Percentiles rank a stretch among this genome's conserved stretches.
phyloP scores from a whole-genome alignment of 75 land plant species.

The Selaginella tamariscina region DNA sequence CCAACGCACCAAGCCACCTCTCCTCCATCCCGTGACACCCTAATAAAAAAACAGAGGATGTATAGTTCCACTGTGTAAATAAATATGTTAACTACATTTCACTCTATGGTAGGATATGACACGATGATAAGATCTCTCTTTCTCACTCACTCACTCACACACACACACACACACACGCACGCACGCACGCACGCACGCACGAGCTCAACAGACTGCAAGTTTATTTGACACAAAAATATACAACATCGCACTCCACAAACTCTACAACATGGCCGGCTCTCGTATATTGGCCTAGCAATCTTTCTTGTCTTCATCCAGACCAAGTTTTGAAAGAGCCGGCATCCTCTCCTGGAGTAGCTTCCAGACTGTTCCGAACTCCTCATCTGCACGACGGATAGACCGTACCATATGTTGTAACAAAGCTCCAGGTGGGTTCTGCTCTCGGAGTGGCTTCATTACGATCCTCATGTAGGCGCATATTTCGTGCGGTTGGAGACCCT shows the following conservation, averaged over 20 bases:
- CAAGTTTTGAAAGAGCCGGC: slow-evolving; percentile 1
- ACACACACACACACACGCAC: too few relatives aligned
- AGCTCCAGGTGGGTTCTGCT: neutral
- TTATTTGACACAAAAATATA: too few relatives aligned
- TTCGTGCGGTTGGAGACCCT: slow-evolving; percentile 51
- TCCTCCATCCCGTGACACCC: neutral
- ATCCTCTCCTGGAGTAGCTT: slow-evolving; percentile 20
- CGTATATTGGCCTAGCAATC: too few relatives aligned
- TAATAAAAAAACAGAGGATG: too few relatives aligned
- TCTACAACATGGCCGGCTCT: too few relatives aligned
- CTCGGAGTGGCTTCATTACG: slow-evolving; percentile 16
- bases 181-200: too few relatives aligned
- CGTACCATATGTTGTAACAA: slow-evolving; percentile 5
- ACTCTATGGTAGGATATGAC: too few relatives aligned
- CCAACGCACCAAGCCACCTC: neutral
- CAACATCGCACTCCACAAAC: too few relatives aligned
- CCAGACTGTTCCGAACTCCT: slow-evolving; percentile 19
- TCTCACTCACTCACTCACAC: neutral
- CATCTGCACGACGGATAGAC: slow-evolving; percentile 18
- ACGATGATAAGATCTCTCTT: too few relatives aligned
- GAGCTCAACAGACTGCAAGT: too few relatives aligned
- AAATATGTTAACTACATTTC: too few relatives aligned
- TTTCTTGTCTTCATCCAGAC: neutral
- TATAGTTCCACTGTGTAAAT: too few relatives aligned
- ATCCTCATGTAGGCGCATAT: slow-evolving; percentile 46